phyloP scores from a whole-genome alignment of 331 rosid species.

The Malus hybrid region DNA sequence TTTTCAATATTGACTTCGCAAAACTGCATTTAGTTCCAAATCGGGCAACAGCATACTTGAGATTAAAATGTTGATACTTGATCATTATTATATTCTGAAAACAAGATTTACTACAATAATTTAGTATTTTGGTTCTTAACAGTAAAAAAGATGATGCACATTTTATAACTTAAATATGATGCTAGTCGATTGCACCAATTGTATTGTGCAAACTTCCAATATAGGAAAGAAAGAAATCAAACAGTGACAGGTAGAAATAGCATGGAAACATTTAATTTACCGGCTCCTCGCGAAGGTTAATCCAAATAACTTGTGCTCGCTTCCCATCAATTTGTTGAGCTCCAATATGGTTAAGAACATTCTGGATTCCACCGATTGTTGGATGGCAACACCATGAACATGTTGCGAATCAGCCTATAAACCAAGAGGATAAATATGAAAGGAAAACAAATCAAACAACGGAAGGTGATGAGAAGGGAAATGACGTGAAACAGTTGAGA shows the following conservation, averaged over 20 bases:
- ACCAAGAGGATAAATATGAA: not conserved
- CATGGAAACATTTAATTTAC: constrained; percentile 22
- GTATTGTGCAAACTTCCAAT: not conserved
- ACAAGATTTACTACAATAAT: not conserved
- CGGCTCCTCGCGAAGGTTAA: constrained; percentile 90
- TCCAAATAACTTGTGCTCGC: constrained; percentile 60
- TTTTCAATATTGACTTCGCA: not conserved
- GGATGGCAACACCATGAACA: constrained; percentile 98
- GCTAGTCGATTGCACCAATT: not conserved
- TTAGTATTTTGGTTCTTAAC: not conserved
- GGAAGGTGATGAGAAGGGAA: not conserved
- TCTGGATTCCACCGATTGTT: constrained; percentile 61
- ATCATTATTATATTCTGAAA: not conserved
- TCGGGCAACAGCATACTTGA: not conserved
- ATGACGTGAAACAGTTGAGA: not conserved
- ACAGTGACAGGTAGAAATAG: not conserved
- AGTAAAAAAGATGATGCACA: not conserved
- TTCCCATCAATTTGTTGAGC: constrained; percentile 38
- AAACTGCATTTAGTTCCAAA: not conserved
- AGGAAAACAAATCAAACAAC: not conserved
- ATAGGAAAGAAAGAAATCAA: not conserved
- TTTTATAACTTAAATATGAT: not conserved
- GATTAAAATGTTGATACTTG: not conserved
- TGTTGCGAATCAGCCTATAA: constrained; percentile 53
- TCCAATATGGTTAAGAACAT: constrained; percentile 73